Percentiles rank a stretch among this genome's conserved stretches.
These are phyloP conservation scores for Trichosporon coremiiforme DNA, from an alignment of 1,284 basidiomycete genomes.

Conservation along the genomic window DNA sequence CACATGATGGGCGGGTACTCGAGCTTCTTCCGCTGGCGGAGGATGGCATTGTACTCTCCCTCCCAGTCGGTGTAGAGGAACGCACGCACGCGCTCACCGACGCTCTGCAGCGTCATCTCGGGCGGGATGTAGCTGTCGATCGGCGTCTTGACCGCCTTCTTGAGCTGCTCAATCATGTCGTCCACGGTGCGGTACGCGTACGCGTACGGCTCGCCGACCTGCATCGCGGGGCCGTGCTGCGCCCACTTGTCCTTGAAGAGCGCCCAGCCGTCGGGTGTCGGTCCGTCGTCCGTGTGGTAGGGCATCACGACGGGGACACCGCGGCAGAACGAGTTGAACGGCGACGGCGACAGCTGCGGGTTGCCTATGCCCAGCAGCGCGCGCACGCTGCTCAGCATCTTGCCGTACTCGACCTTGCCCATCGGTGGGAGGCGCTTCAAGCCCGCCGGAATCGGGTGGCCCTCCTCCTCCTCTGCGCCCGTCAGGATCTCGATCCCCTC, in stretches of 20 bases:
- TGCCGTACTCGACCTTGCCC: slow-evolving; percentile 38
- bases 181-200: slow-evolving; percentile 49
- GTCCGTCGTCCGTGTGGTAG: slow-evolving; percentile 29
- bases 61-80: slow-evolving; percentile 42
- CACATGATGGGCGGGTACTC: slow-evolving; percentile 5
- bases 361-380: slow-evolving; percentile 50
- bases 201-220: slow-evolving; percentile 49
- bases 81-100: slow-evolving; percentile 28
- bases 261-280: slow-evolving; percentile 1
- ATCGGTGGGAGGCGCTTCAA: slow-evolving; percentile 37
- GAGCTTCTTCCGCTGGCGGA: slow-evolving; percentile 21
- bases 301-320: slow-evolving; percentile 53
- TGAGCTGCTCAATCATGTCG: slow-evolving; percentile 34
- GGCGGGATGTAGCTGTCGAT: slow-evolving; percentile 42
- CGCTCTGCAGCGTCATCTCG: slow-evolving; percentile 37
- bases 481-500: slow-evolving; percentile 40
- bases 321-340: slow-evolving; percentile 49
- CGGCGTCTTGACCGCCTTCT: slow-evolving; percentile 37
- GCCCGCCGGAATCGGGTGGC: slow-evolving; percentile 43
- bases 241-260: neutral
- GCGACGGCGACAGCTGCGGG: slow-evolving; percentile 48
- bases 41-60: slow-evolving; percentile 32
- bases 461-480: slow-evolving; percentile 39
- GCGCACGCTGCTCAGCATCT: slow-evolving; percentile 40
- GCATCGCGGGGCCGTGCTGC: slow-evolving; percentile 50